Conservation (phyloP, 345 rosid genomes). For the Lagerstroemia speciosa region DNA sequence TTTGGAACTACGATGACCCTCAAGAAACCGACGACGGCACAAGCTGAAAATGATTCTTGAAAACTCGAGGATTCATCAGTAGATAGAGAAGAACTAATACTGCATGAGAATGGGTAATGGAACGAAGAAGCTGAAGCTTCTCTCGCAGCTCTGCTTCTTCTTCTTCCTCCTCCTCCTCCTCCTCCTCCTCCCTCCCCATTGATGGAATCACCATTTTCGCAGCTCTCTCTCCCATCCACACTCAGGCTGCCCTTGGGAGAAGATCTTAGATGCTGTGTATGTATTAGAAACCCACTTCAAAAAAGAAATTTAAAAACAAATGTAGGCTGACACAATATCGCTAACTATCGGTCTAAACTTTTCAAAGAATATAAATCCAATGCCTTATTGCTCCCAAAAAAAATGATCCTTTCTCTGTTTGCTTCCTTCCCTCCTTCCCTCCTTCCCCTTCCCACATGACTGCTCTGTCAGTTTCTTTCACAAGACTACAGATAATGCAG, state of each 20-base stretch:
- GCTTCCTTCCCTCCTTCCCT: too few relatives aligned
- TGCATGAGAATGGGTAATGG: conserved; percentile 25
- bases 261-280: neutral
- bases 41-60: neutral
- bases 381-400: too few relatives aligned
- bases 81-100: conserved; percentile 9
- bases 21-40: too few relatives aligned
- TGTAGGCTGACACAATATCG: too few relatives aligned
- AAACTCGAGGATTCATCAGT: neutral
- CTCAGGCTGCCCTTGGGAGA: neutral
- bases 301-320: too few relatives aligned
- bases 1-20: too few relatives aligned
- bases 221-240: neutral
- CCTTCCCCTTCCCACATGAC: conserved; percentile 5
- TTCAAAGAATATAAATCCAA: too few relatives aligned
- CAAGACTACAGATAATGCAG: neutral
- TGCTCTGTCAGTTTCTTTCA: conserved; percentile 1
- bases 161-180: conserved; percentile 10
- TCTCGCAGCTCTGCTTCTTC: conserved; percentile 31
- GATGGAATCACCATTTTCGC: neutral
- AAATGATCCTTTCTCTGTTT: too few relatives aligned
- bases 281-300: too few relatives aligned
- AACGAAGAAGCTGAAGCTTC: conserved; percentile 28
- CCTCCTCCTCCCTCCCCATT: too few relatives aligned
- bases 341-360: too few relatives aligned